These are phyloP conservation scores for Leersia perrieri DNA, from an alignment of 176 grass and related monocot species.

Conservation along the genomic window DNA sequence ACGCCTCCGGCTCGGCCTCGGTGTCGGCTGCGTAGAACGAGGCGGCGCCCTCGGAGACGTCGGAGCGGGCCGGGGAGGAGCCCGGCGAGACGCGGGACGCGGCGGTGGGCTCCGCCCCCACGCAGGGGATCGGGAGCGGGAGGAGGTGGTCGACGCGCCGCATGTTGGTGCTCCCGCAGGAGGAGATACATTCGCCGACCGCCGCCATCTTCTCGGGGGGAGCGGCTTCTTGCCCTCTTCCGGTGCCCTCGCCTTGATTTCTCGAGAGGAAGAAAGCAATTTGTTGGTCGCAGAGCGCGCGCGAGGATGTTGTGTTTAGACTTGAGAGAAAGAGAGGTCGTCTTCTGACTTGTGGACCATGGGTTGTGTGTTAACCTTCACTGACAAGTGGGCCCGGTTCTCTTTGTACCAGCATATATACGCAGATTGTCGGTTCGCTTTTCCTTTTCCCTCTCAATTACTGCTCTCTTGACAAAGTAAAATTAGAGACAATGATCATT, in stretches of 20 bases:
- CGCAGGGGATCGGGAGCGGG: slow-evolving; percentile 36
- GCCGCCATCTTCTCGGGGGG: slow-evolving; percentile 40
- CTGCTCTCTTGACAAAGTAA: neutral
- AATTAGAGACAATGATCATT: neutral
- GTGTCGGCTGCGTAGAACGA: slow-evolving; percentile 26
- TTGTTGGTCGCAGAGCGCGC: slow-evolving; percentile 33
- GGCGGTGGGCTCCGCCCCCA: slow-evolving; percentile 41
- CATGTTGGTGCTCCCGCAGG: slow-evolving; percentile 47
- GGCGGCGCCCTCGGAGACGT: slow-evolving; percentile 32
- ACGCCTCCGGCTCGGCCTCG: slow-evolving; percentile 25
- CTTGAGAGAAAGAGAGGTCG: neutral
- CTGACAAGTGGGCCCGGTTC: neutral
- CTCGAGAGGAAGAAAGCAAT: neutral
- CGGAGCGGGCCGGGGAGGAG: slow-evolving; percentile 46
- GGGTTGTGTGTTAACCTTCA: neutral
- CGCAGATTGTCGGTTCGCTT: neutral
- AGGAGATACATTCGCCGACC: slow-evolving; percentile 30
- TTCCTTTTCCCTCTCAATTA: neutral
- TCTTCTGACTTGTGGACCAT: slow-evolving; percentile 10
- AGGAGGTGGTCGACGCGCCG: slow-evolving; percentile 27
- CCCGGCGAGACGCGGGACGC: slow-evolving; percentile 42
- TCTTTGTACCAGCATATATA: too few relatives aligned
- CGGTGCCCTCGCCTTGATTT: neutral
- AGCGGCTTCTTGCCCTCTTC: slow-evolving; percentile 37
- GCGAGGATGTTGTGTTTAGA: neutral